Base-by-base conservation (phyloP, 106 monocot genomes). In the Allium sativum region DNA sequence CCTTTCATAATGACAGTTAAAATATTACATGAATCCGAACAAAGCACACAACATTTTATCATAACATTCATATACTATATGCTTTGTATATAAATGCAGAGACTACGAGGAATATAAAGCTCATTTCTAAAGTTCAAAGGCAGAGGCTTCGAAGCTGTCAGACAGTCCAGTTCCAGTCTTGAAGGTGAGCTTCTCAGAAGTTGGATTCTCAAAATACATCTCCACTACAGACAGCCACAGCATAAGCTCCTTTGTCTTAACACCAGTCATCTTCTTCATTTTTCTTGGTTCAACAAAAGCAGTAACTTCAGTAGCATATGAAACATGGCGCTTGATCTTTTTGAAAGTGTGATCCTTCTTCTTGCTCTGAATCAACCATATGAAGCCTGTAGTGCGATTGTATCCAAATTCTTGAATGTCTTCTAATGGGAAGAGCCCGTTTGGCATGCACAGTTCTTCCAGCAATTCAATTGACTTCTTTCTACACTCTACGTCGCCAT, bases 141-240 rank as follows among this genome's bases (percentile, higher is more conserved):
- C 61, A 15, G 62, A 44, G 3, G 70, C 70, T 0, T 21, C 20
- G 8, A 70, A 70, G 53, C 53, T 62, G 11, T 70, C 70, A 21
- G 70, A 70, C 41, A 70, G 53, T 0, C 62, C 69, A n/a, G 70
- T 70, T 10, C 61, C 61, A 17, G 62, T 62, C 53, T 70, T 70
- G 21, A 70, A 70, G 12, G 70, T 70, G 12, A 70, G 62, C 21
- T 61, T 62, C 21, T 70, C 54, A 0, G 62, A 62, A 0, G 53
- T 12, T 8, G 62, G 61, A 0, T 50, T 62, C 45, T 61, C 62
- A n/a, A 70, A 62, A 16, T 62, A 70, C 15, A 70, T 60, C 52
- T 70, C 70, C 3, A 62, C 43, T 12, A 70, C 62, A 20, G 70
- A 70, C 61, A 70, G 70, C 70, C 62, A 62, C 12, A 70, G 9